Conservation (phyloP, 441 rosid species). For the Populus hybrid region DNA sequence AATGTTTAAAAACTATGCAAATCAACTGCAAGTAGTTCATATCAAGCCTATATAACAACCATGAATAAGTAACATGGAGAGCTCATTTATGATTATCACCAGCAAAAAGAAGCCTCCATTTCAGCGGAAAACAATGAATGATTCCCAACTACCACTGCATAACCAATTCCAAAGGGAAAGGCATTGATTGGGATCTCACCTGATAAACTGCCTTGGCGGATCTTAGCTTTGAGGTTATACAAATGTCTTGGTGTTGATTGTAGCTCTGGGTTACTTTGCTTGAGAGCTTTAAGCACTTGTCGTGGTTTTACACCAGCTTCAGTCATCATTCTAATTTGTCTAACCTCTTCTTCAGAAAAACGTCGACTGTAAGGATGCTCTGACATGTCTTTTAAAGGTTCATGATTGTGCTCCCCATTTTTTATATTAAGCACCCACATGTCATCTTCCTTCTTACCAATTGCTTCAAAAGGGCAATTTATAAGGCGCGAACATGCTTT, state of each 20-base stretch:
- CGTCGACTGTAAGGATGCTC: conserved; percentile 67
- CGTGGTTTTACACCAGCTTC: conserved; percentile 68
- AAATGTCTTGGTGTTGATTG: conserved; percentile 64
- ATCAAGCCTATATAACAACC: background rate
- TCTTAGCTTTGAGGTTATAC: conserved; percentile 68
- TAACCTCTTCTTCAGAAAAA: conserved; percentile 55
- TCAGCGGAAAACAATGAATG: background rate
- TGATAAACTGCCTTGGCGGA: conserved; percentile 54
- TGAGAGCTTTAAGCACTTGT: conserved; percentile 55
- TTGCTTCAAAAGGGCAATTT: conserved; percentile 64
- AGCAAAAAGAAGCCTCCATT: background rate
- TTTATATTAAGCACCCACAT: conserved; percentile 52
- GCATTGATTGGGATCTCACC: conserved; percentile 24
- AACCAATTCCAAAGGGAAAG: background rate
- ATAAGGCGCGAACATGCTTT: conserved; percentile 55
- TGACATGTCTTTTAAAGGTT: conserved; percentile 52
- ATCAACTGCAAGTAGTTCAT: no score
- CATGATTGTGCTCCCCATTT: conserved; percentile 60
- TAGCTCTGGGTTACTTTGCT: conserved; percentile 52
- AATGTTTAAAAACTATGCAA: background rate
- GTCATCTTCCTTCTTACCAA: conserved; percentile 60
- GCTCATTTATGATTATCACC: background rate
- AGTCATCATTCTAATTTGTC: conserved; percentile 55
- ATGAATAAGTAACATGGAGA: background rate
- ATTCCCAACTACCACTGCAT: background rate